Evolutionary conservation across 768 basidiomycete species (phyloP).

Genomic region (Trametes cinnabarina): DNA sequence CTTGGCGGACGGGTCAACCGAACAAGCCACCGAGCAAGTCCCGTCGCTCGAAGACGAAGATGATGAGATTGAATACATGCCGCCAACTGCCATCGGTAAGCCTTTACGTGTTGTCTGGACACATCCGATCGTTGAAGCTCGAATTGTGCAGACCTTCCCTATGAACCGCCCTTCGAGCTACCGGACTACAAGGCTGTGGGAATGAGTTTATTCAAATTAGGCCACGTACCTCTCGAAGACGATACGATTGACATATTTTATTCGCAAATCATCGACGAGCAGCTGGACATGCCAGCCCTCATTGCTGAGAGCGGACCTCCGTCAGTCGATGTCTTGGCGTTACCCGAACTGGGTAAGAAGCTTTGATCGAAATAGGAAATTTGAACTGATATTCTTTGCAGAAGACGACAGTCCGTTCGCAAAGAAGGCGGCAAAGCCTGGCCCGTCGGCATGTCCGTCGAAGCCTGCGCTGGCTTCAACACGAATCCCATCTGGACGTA

Average conservation of each 20-base stretch:
- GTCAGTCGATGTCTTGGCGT: not conserved
- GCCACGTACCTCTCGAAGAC: conserved; percentile 35
- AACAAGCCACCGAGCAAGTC: conserved; percentile 25
- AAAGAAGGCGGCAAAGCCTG: not conserved
- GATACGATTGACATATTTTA: conserved; percentile 31
- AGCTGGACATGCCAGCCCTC: conserved; percentile 16
- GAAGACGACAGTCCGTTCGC: conserved; percentile 17
- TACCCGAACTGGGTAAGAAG: conserved; percentile 17
- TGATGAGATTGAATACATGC: conserved; percentile 56
- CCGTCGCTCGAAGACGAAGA: conserved; percentile 31
- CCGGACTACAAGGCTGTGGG: conserved; percentile 49
- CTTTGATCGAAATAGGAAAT: not conserved
- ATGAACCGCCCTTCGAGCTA: conserved; percentile 47
- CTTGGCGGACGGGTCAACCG: conserved; percentile 20
- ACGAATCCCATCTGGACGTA: not conserved
- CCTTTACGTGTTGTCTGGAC: no score
- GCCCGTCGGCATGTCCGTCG: not conserved
- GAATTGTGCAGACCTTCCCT: conserved; percentile 37
- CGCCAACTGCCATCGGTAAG: conserved; percentile 47
- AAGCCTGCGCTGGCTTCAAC: not conserved
- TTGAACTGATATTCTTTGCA: not conserved
- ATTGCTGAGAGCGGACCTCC: conserved; percentile 11
- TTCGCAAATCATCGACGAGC: conserved; percentile 17
- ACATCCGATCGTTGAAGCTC: no score
- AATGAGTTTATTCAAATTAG: conserved; percentile 34